Conservation (phyloP, 2,329 filamentous ascomycete genomes). For the Colletotrichum eremochloae region DNA sequence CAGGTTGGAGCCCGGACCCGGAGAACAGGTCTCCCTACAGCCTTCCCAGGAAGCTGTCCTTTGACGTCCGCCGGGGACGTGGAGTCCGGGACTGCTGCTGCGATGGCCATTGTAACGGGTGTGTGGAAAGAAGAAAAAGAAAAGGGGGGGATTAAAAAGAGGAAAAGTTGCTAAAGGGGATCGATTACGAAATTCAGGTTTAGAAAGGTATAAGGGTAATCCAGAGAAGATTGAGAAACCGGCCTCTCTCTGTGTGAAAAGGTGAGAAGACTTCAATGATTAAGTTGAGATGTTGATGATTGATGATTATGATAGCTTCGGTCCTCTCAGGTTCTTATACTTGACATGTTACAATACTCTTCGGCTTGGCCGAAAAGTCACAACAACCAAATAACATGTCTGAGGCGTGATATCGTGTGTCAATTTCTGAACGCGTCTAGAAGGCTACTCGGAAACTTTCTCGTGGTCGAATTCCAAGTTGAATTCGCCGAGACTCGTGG, state of each 20-base stretch:
- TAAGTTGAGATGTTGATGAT: not conserved
- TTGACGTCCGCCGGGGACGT: not conserved
- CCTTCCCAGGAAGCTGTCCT: constrained; percentile 3
- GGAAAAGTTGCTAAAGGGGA: not conserved
- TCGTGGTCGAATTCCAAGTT: constrained; percentile 6
- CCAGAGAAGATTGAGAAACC: not conserved
- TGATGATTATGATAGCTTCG: not conserved
- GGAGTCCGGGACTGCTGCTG: not conserved
- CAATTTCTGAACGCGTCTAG: constrained; percentile 20
- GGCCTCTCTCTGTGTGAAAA: not conserved
- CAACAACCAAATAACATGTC: not conserved
- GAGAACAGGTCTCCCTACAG: constrained; percentile 26
- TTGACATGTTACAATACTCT: not conserved
- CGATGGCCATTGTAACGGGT: constrained; percentile 31
- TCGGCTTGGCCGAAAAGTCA: not conserved
- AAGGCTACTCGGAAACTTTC: constrained; percentile 26
- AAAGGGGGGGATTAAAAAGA: too few relatives aligned
- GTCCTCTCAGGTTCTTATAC: constrained; percentile 29
- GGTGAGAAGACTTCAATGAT: not conserved
- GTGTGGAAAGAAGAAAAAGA: not conserved
- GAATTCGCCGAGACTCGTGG: constrained; percentile 6
- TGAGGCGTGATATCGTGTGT: not conserved
- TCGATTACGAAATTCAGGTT: not conserved
- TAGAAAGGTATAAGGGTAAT: too few relatives aligned
- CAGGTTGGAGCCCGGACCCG: constrained; percentile 19